These are phyloP conservation scores for Phialophora chinensis DNA, from an alignment of 2,329 filamentous ascomycete genomes.

Conservation along the genomic window DNA sequence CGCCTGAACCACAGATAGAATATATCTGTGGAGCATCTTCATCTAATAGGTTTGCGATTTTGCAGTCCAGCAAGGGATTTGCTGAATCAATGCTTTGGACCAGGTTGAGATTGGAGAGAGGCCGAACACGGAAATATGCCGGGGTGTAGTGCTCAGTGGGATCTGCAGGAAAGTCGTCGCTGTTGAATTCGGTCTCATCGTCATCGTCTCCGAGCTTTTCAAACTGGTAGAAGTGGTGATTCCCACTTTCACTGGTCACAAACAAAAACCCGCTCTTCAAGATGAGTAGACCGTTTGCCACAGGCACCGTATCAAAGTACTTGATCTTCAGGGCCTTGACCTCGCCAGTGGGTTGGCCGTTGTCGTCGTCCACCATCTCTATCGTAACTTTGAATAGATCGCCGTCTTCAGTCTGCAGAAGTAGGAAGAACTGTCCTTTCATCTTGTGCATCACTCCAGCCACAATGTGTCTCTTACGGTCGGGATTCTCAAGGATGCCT, in stretches of 20 bases:
- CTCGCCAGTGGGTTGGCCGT: slow-evolving; percentile 78
- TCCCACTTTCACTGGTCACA: slow-evolving; percentile 87
- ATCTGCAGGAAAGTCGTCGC: slow-evolving; percentile 81
- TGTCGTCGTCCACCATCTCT: slow-evolving; percentile 82
- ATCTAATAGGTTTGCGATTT: slow-evolving; percentile 85
- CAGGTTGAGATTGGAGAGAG: slow-evolving; percentile 79
- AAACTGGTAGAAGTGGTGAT: slow-evolving; percentile 95
- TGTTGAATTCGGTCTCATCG: slow-evolving; percentile 83
- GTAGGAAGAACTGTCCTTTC: slow-evolving; percentile 95
- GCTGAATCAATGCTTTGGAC: slow-evolving; percentile 86
- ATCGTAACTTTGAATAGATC: slow-evolving; percentile 96
- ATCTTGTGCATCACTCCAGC: slow-evolving; percentile 97
- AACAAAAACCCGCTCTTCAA: slow-evolving; percentile 96
- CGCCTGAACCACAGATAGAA: slow-evolving; percentile 84
- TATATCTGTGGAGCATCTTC: slow-evolving; percentile 93
- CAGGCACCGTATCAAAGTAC: slow-evolving; percentile 95
- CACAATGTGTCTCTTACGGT: slow-evolving; percentile 84
- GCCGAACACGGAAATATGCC: slow-evolving; percentile 82
- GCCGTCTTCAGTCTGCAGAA: slow-evolving; percentile 95
- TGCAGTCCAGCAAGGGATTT: slow-evolving; percentile 89
- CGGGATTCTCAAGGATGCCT: slow-evolving; percentile 88
- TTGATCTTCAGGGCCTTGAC: slow-evolving; percentile 88
- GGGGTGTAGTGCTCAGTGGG: slow-evolving; percentile 73
- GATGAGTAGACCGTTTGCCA: slow-evolving; percentile 86
- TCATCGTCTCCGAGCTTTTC: slow-evolving; percentile 96